Conservation (phyloP, 371 early-diverging fungal species). For the Lichtheimia ornata region DNA sequence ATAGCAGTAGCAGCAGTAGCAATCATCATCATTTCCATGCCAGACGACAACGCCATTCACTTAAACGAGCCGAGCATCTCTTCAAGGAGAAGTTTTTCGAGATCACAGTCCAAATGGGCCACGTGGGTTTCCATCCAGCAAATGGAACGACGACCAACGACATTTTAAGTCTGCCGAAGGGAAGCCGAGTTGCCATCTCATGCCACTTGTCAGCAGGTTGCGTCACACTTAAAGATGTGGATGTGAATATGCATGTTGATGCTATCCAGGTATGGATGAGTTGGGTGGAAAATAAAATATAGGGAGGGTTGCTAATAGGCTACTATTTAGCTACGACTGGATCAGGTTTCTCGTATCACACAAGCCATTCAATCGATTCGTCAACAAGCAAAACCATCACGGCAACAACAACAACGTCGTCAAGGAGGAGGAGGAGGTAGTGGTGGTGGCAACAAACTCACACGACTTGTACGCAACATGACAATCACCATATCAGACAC, state of each 20-base stretch:
- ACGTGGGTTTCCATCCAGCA: slow-evolving; percentile 17
- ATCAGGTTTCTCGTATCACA: slow-evolving; percentile 9
- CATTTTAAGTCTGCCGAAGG: slow-evolving; percentile 31
- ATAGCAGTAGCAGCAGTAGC: neutral
- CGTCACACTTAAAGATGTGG: slow-evolving; percentile 45
- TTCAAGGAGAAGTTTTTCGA: slow-evolving; percentile 53
- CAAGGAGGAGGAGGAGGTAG: slow-evolving; percentile 3
- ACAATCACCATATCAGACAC: slow-evolving; percentile 22
- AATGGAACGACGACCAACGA: slow-evolving; percentile 10
- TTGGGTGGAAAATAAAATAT: too few relatives aligned
- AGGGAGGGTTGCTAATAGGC: too few relatives aligned
- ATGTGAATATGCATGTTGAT: slow-evolving; percentile 28
- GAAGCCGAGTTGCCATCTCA: slow-evolving; percentile 35
- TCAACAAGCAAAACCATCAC: neutral
- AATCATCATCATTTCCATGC: slow-evolving; percentile 21
- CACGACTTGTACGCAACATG: slow-evolving; percentile 21
- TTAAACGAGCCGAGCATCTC: slow-evolving; percentile 46
- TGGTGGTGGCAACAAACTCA: slow-evolving; percentile 1
- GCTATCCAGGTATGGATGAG: slow-evolving; percentile 12
- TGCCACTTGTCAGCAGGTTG: slow-evolving; percentile 53
- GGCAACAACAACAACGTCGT: neutral
- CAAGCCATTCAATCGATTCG: neutral
- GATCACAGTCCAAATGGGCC: slow-evolving; percentile 36
- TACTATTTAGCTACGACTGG: slow-evolving; percentile 5
- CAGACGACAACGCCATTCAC: slow-evolving; percentile 45